These are phyloP conservation scores for Alnus glutinosa DNA, from an alignment of 306 rosid species.

Conservation along the genomic window DNA sequence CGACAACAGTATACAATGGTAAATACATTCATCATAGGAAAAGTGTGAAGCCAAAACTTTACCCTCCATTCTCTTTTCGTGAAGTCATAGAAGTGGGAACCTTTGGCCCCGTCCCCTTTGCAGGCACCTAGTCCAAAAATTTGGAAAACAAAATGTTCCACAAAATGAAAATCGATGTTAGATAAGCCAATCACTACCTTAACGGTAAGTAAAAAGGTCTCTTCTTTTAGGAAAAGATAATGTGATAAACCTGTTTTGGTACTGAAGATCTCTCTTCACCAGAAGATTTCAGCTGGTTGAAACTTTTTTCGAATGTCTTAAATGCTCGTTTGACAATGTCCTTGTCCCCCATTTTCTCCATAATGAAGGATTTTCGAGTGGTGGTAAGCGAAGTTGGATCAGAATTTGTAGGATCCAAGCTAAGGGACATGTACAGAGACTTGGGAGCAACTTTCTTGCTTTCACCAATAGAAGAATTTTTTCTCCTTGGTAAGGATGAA, in stretches of 20 bases:
- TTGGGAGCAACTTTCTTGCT: constrained; percentile 55
- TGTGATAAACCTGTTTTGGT: constrained; percentile 53
- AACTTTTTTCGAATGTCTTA: constrained; percentile 79
- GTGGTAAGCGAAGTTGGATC: constrained; percentile 46
- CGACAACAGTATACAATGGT: not conserved
- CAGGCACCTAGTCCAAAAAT: constrained; percentile 47
- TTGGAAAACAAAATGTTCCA: constrained; percentile 13
- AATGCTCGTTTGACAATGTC: constrained; percentile 92
- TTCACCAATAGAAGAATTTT: constrained; percentile 41
- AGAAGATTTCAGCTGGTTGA: constrained; percentile 51
- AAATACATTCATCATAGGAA: constrained; percentile 15
- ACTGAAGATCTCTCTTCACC: constrained; percentile 46
- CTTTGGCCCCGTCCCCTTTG: constrained; percentile 53
- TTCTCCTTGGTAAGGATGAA: constrained; percentile 48
- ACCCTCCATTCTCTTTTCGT: constrained; percentile 72
- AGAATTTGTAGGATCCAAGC: constrained; percentile 54
- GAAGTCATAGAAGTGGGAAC: constrained; percentile 48
- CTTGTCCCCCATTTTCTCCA: constrained; percentile 96
- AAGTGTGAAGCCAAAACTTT: constrained; percentile 27
- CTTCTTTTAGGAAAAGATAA: not conserved
- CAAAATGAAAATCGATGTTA: constrained; percentile 20
- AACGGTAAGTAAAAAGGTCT: not conserved
- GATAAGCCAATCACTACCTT: not conserved
- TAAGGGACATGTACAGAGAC: constrained; percentile 65
- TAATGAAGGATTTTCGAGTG: constrained; percentile 63